These are phyloP conservation scores for Salvia miltiorrhiza DNA, from an alignment of 257 asterid genomes.

Conservation along the genomic window DNA sequence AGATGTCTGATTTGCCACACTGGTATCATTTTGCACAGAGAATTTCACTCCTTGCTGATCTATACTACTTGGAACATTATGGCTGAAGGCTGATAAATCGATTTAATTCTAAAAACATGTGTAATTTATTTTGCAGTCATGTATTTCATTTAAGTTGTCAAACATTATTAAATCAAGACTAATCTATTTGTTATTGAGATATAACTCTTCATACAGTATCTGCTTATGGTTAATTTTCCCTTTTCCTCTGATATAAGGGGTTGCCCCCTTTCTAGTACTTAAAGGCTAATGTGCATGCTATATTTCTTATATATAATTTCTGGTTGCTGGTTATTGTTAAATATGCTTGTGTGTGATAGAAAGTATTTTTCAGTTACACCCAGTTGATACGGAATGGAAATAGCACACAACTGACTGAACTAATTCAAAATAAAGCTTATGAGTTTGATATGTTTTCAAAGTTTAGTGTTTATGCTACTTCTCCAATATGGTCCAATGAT, in stretches of 20 bases:
- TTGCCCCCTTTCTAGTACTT: neutral
- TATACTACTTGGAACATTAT: neutral
- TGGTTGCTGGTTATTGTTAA: neutral
- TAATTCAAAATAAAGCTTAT: neutral
- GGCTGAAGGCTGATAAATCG: slow-evolving; percentile 2
- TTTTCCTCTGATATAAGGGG: neutral
- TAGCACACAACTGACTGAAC: neutral
- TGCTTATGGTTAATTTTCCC: neutral
- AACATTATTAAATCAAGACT: neutral
- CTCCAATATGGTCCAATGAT: neutral
- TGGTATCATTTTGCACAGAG: slow-evolving; percentile 1
- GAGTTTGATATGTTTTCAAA: slow-evolving; percentile 6
- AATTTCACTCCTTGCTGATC: slow-evolving; percentile 6
- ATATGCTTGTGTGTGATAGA: neutral
- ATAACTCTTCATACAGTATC: neutral
- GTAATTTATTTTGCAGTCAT: neutral
- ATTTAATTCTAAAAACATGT: neutral
- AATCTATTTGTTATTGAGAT: neutral
- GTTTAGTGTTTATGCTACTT: neutral
- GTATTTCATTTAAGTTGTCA: neutral
- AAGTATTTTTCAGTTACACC: neutral
- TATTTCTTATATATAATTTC: neutral
- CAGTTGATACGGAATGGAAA: neutral
- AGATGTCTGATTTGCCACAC: neutral
- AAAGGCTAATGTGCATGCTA: neutral